Evolutionary conservation across 2,329 filamentous ascomycete genomes (phyloP).

Genomic region (Apiospora aurea): DNA sequence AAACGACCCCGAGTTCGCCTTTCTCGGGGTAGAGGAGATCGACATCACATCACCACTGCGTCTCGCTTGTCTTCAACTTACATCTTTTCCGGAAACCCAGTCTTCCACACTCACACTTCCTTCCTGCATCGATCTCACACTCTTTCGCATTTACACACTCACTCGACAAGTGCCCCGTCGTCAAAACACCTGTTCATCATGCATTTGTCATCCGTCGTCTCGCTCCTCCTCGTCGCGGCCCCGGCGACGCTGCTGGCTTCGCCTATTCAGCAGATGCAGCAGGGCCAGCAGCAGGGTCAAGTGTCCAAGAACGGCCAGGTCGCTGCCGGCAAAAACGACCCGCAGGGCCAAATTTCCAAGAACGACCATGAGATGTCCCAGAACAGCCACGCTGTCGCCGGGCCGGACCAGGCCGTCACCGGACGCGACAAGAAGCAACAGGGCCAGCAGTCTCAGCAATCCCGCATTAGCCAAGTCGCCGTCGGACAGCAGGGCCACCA

Average conservation of each 20-base stretch:
- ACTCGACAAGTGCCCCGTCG: neutral
- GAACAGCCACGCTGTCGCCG: too few relatives aligned
- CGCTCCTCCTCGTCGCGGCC: conserved; percentile 30
- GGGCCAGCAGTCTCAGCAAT: too few relatives aligned
- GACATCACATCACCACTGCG: neutral
- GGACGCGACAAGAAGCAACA: too few relatives aligned
- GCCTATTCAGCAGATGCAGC: neutral
- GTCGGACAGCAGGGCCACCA: too few relatives aligned
- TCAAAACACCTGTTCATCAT: conserved; percentile 28
- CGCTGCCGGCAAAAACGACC: neutral
- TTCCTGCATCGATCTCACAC: too few relatives aligned
- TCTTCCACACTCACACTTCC: neutral
- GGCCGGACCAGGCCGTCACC: too few relatives aligned
- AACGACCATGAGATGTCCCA: too few relatives aligned
- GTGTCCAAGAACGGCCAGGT: too few relatives aligned
- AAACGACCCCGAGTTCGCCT: neutral
- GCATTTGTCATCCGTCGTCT: conserved; percentile 31
- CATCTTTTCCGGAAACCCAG: neutral
- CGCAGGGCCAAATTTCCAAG: neutral
- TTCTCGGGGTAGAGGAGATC: neutral
- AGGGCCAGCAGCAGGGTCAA: neutral
- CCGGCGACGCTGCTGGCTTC: conserved; percentile 31
- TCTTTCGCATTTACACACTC: neutral
- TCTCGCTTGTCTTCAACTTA: neutral
- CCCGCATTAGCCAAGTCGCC: too few relatives aligned